phyloP scores from a whole-genome alignment of 2,329 filamentous ascomycete species.

The Hawksworthiomyces lignivorus region DNA sequence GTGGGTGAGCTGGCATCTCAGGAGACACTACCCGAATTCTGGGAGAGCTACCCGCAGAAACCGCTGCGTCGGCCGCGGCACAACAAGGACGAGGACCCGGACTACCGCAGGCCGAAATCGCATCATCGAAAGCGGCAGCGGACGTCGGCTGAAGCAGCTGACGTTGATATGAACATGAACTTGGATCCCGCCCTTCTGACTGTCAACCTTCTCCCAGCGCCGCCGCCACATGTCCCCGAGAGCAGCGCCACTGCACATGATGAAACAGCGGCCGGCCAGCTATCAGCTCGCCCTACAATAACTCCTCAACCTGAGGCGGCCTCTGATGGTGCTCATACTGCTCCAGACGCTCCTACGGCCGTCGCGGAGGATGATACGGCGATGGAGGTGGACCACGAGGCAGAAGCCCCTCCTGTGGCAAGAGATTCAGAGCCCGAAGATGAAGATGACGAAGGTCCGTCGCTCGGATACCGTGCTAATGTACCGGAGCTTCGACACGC shows the following conservation, averaged over 20 bases:
- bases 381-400: too few relatives aligned
- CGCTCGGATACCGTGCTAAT: slow-evolving; percentile 1
- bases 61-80: slow-evolving; percentile 45
- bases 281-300: too few relatives aligned
- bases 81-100: slow-evolving; percentile 47
- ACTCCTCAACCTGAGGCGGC: too few relatives aligned
- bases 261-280: too few relatives aligned
- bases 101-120: slow-evolving; percentile 38
- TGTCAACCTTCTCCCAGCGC: too few relatives aligned
- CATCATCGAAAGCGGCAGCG: slow-evolving; percentile 35
- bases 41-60: slow-evolving; percentile 46
- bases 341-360: not conserved
- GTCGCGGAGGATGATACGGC: not conserved
- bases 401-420: not conserved
- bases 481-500: slow-evolving; percentile 14
- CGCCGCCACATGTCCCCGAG: too few relatives aligned
- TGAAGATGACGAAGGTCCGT: not conserved
- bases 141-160: slow-evolving; percentile 23
- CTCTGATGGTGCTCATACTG: too few relatives aligned
- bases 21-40: slow-evolving; percentile 43
- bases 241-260: too few relatives aligned
- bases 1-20: slow-evolving; percentile 30
- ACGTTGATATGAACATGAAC: slow-evolving; percentile 31
- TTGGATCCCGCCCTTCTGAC: slow-evolving; percentile 46
- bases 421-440: not conserved